These are phyloP conservation scores for Fabrea salina DNA, from an alignment of 169 alveolate species.

Conservation along the genomic window DNA sequence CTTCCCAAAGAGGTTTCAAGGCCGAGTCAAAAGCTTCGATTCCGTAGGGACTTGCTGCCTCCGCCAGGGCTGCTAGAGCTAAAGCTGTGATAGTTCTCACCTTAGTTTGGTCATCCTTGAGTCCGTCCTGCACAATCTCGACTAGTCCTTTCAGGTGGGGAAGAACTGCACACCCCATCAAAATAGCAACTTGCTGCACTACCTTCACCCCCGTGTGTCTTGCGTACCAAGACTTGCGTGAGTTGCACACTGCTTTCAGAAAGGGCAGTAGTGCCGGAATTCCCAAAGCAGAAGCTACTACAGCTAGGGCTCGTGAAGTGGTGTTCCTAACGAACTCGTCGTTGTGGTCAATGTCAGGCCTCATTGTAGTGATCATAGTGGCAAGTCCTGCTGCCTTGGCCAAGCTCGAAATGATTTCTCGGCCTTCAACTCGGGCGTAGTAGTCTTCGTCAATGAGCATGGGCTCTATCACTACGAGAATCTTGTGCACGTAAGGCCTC, in stretches of 20 bases:
- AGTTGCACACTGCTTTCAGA: slow-evolving; percentile 97
- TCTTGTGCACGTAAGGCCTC: slow-evolving; percentile 98
- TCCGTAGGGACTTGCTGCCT: slow-evolving; percentile 99
- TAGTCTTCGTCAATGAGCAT: slow-evolving; percentile 98
- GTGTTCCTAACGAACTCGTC: slow-evolving; percentile 98
- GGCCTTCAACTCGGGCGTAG: slow-evolving; percentile 99
- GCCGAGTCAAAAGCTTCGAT: slow-evolving; percentile 99
- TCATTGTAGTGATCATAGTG: slow-evolving; percentile 99
- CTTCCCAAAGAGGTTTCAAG: slow-evolving; percentile 97
- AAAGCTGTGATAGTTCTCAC: slow-evolving; percentile 98
- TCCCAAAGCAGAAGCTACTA: slow-evolving; percentile 99
- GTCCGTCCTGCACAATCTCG: slow-evolving; percentile 95
- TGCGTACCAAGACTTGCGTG: slow-evolving; percentile 98
- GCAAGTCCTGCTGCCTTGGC: slow-evolving; percentile 98
- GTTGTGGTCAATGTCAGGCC: slow-evolving; percentile 99
- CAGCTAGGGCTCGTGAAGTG: slow-evolving; percentile 99
- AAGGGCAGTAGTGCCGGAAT: slow-evolving; percentile 96
- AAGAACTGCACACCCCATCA: slow-evolving; percentile 98
- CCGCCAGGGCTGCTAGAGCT: slow-evolving; percentile 99
- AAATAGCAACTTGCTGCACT: slow-evolving; percentile 96
- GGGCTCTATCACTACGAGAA: slow-evolving; percentile 98
- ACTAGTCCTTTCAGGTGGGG: slow-evolving; percentile 98
- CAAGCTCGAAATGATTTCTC: slow-evolving; percentile 95
- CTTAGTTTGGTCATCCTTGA: slow-evolving; percentile 94
- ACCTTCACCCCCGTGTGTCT: slow-evolving; percentile 99